phyloP scores from a whole-genome alignment of 305 asterid genomes.

The Fraxinus latifolia region DNA sequence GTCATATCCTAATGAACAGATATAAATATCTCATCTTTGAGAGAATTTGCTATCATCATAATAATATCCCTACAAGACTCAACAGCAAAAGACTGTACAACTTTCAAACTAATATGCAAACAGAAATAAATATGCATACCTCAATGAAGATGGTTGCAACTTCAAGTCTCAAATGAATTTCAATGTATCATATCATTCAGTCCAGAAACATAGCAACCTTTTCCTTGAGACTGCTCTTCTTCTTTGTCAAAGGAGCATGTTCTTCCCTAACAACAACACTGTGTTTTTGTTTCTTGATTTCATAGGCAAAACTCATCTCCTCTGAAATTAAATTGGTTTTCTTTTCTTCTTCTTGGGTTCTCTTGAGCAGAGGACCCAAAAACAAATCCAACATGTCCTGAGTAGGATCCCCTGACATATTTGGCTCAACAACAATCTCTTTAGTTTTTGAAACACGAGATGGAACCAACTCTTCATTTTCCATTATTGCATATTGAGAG shows the following conservation, averaged over 20 bases:
- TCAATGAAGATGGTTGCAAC: background rate
- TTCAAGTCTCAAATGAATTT: background rate
- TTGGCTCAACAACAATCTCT: constrained; percentile 15
- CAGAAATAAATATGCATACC: background rate
- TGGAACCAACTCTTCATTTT: constrained; percentile 10
- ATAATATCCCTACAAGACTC: background rate
- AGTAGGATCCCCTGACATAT: constrained; percentile 33
- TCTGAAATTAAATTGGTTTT: constrained; percentile 20
- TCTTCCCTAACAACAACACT: constrained; percentile 16
- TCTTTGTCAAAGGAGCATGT: constrained; percentile 28
- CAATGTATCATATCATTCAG: constrained; percentile 12
- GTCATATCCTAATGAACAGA: background rate
- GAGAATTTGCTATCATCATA: background rate
- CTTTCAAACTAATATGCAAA: background rate
- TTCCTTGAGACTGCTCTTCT: constrained; percentile 48
- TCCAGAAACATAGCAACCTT: constrained; percentile 43
- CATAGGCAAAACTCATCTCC: constrained; percentile 20
- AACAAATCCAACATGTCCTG: constrained; percentile 43
- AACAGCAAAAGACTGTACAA: constrained; percentile 3
- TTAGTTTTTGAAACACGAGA: constrained; percentile 1
- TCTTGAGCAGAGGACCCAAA: constrained; percentile 43
- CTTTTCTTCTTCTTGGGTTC: constrained; percentile 28
- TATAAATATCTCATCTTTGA: background rate
- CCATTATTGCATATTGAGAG: constrained; percentile 3
- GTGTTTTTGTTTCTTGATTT: constrained; percentile 12